Conservation (phyloP, 2,329 filamentous ascomycete genomes). For the Decorospora gaudefroyi region DNA sequence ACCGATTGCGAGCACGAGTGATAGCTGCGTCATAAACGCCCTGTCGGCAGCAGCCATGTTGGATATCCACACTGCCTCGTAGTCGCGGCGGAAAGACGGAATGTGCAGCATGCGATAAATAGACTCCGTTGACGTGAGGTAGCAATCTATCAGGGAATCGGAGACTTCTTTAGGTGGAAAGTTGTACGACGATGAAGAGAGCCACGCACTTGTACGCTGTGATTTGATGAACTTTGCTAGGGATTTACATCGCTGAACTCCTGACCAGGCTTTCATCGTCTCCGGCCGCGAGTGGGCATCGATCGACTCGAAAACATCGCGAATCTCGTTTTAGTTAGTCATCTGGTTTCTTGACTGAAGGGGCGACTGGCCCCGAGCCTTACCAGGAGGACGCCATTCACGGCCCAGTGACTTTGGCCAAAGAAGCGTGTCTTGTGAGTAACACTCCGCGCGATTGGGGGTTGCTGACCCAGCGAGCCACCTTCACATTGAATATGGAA, state of each 20-base stretch:
- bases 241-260: conserved; percentile 58
- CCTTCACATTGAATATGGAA: conserved; percentile 51
- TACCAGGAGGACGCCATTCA: conserved; percentile 57
- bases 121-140: conserved; percentile 56
- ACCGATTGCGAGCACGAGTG: conserved; percentile 63
- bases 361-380: too few species aligned
- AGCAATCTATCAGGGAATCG: conserved; percentile 56
- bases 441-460: conserved; percentile 53
- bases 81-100: conserved; percentile 56
- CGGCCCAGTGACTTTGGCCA: conserved; percentile 63
- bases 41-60: conserved; percentile 38
- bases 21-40: conserved; percentile 60
- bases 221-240: conserved; percentile 60
- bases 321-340: conserved; percentile 38
- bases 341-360: neutral
- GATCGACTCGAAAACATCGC: conserved; percentile 53
- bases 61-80: conserved; percentile 59
- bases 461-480: too few species aligned
- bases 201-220: conserved; percentile 56
- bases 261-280: conserved; percentile 42
- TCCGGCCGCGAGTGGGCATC: conserved; percentile 49
- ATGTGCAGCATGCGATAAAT: conserved; percentile 59
- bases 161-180: conserved; percentile 56
- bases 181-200: conserved; percentile 47
- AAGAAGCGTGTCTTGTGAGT: conserved; percentile 62